Percentiles rank a stretch among this genome's conserved stretches.
Evolutionary conservation across 257 asterid species (phyloP).

Genomic region (Gentiana straminea): DNA sequence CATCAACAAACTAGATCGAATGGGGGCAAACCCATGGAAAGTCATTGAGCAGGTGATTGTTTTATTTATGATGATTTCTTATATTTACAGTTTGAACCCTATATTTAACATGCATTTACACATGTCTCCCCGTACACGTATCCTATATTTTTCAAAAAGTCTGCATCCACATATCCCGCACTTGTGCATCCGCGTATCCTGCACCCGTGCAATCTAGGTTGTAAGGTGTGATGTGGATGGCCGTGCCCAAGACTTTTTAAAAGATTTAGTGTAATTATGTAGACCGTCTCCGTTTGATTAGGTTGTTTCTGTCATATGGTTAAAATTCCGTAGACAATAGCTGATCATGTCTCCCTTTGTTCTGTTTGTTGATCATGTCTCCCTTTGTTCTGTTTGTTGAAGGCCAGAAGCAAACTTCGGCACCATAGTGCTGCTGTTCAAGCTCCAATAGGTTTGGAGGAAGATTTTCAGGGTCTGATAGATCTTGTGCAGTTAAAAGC

Average conservation of each 20-base stretch:
- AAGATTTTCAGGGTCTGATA: slow-evolving; percentile 84
- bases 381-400: slow-evolving; percentile 7
- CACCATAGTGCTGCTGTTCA: slow-evolving; percentile 98
- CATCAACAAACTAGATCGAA: slow-evolving; percentile 90
- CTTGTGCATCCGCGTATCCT: too few relatives aligned
- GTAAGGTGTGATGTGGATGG: too few relatives aligned
- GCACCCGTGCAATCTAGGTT: too few relatives aligned
- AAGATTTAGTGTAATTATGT: too few relatives aligned
- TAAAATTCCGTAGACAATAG: too few relatives aligned
- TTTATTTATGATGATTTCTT: background rate
- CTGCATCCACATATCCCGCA: too few relatives aligned
- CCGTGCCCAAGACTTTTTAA: too few relatives aligned
- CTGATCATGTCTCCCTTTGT: background rate
- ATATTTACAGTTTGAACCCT: background rate
- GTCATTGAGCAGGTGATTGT: slow-evolving; percentile 83
- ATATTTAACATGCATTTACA: background rate
- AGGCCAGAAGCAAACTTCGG: slow-evolving; percentile 95
- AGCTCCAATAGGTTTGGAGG: slow-evolving; percentile 93
- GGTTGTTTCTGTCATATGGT: too few relatives aligned
- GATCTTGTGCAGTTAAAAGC: slow-evolving; percentile 85
- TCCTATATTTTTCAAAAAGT: too few relatives aligned
- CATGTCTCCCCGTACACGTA: background rate
- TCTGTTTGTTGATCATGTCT: slow-evolving; percentile 1
- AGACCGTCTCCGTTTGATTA: too few relatives aligned
- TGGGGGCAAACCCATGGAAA: slow-evolving; percentile 99